Evolutionary conservation across 495 filamentous ascomycete genomes (phyloP), one percentile per base, ranked within the genome.

Genomic region (Neurospora terricola): DNA sequence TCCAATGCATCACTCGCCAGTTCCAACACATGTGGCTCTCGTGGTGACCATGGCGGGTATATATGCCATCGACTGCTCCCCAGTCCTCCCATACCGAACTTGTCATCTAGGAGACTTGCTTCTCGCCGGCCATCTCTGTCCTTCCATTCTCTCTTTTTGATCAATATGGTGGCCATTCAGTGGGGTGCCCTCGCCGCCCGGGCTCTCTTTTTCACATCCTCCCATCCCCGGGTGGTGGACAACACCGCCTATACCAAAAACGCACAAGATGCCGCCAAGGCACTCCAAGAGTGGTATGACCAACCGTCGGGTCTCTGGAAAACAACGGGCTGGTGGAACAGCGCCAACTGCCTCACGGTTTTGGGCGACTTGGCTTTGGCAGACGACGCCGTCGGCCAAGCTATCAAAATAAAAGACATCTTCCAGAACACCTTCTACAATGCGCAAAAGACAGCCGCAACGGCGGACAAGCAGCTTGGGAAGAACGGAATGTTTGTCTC

Each of bases 301-400:
- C 70, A 73, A 4, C 75, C 75, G 9, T 90, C 84, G 0, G 91
- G 91, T 18, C 81, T 92, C 12, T 93, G 90, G 89, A 78, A 88
- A 74, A 90, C 87, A 0, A 85, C 83, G 36, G 89, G 89, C 2
- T 94, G 92, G 92, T 94, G 92, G 92, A 92, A 93, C 80, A 88
- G 87, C 45, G 91, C 89, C 72, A 94, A 93, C 78, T 86, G 84
- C 71, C 79, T 93, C 73, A 92, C 90, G 3, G 83, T 85, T 34
- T 77, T 92, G 43, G 88, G 85, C 73, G 89, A 93, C 76, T 85
- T 91, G 74, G 89, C 89, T 18, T 73, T 81, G 11, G 43, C 86
- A 27, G 78, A 80, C 43, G 74, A 72, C 1, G 36, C 74, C 7
- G 74, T 77, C 39, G 79, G 80, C 43, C 69, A 75, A 23, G 73